A percentile compares a stretch with the other conserved stretches of the same genome.
phyloP scores from a whole-genome alignment of 306 rosid species.

The Fragaria nilgerrensis region DNA sequence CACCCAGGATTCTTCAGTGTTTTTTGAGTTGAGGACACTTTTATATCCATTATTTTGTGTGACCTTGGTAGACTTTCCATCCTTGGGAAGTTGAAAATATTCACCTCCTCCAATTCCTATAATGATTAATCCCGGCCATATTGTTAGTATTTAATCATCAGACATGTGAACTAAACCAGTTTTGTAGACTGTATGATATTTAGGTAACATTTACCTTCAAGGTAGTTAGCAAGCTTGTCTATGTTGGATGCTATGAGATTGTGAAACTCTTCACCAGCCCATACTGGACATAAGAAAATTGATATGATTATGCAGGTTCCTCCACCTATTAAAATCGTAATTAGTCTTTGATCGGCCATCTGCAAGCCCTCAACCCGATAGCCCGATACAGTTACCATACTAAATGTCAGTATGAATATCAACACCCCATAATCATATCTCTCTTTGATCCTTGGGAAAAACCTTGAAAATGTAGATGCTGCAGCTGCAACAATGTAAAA shows the following conservation, averaged over 20 bases:
- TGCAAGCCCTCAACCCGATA: slow-evolving; percentile 46
- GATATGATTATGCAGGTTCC: slow-evolving; percentile 64
- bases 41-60: slow-evolving; percentile 45
- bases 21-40: slow-evolving; percentile 68
- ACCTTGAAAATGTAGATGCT: slow-evolving; percentile 65
- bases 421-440: slow-evolving; percentile 82
- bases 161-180: neutral
- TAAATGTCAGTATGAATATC: slow-evolving; percentile 83
- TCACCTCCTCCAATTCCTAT: slow-evolving; percentile 69
- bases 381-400: slow-evolving; percentile 75
- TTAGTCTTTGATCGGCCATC: slow-evolving; percentile 65
- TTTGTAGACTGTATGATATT: neutral
- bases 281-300: slow-evolving; percentile 63
- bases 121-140: neutral
- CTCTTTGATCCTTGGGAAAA: slow-evolving; percentile 68
- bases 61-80: slow-evolving; percentile 20
- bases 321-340: slow-evolving; percentile 65
- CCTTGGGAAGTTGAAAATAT: slow-evolving; percentile 45
- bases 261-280: slow-evolving; percentile 95
- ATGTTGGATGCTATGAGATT: slow-evolving; percentile 62
- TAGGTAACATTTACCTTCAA: slow-evolving; percentile 48
- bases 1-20: slow-evolving; percentile 69
- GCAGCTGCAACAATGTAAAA: slow-evolving; percentile 50
- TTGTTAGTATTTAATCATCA: neutral
- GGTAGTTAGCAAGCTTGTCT: slow-evolving; percentile 65